phyloP scores from a whole-genome alignment of 2,329 filamentous ascomycete species.

The Ceratocystis alfenasii region DNA sequence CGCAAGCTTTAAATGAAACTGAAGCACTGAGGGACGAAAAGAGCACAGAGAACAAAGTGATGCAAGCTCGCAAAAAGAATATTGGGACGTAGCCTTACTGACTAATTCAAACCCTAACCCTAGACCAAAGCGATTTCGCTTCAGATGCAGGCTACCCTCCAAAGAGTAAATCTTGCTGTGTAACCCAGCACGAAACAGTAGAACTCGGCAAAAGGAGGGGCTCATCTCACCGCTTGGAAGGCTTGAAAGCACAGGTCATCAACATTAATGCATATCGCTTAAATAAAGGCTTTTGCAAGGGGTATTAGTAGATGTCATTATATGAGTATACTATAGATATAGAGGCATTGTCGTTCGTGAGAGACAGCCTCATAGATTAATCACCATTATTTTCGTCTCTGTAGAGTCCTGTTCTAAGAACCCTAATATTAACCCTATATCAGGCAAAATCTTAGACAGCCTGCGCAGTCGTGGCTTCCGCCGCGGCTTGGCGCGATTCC shows the following conservation, averaged over 20 bases:
- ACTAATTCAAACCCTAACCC: not conserved
- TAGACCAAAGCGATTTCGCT: not conserved
- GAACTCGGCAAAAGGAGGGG: not conserved
- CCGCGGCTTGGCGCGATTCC: not conserved
- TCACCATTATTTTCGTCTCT: not conserved
- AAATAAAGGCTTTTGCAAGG: too few species aligned
- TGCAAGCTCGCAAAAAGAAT: not conserved
- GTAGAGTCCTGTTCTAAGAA: not conserved
- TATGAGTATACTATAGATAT: too few species aligned
- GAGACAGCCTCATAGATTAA: not conserved
- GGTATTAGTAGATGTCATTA: too few species aligned
- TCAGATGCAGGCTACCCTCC: too few species aligned
- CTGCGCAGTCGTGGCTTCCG: not conserved
- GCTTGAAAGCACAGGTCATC: not conserved
- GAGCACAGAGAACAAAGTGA: not conserved
- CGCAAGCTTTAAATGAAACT: not conserved
- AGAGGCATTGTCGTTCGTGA: not conserved
- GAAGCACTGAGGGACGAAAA: not conserved
- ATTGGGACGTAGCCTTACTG: slow-evolving; percentile 9
- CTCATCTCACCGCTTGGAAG: not conserved
- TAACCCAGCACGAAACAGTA: not conserved
- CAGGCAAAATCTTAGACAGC: not conserved
- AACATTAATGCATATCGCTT: not conserved
- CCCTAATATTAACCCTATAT: not conserved
- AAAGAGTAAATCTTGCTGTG: not conserved